Base-by-base conservation (phyloP, 305 asterid species). In the Fraxinus xanthoxyloides region DNA sequence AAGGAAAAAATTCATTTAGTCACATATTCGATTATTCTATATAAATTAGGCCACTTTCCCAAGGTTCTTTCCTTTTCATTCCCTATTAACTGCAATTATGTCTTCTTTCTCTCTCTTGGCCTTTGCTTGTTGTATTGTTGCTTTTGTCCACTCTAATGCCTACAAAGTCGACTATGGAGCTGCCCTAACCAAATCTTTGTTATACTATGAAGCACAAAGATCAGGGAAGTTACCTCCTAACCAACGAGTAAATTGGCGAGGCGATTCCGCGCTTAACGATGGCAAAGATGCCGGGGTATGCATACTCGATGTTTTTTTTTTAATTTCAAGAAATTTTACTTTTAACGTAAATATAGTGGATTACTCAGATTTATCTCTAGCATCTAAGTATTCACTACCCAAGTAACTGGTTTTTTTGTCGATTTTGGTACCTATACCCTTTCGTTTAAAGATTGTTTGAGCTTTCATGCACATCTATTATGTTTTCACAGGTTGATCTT, bases 131-230 rank as follows among this genome's bases (percentile, higher is more conserved):
- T 83, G 79, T 46, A 69, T 79, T 83, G 2, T 87, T 51, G 77
- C 46, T 69, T 82, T 87, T 72, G 13, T 82, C 77, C 79, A 85
- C n/a, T 61, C 72, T 61, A 85, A 40, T 38, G 89, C 36, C n/a
- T 81, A 61, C 77, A 86, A 92, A 10, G 8, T 83, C 4, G 90
- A 93, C 84, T 89, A 93, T 80, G 92, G 90, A 69, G 76, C 12
- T 51, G 95, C 94, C 15, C 79, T 92, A 51, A 81, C 86, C 7
- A 91, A 92, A 83, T 86, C 90, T 32, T 77, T 92, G 83, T 40
- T 90, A 80, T 91, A 82, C 63, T 91, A 26, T 80, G 94, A 91
- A 87, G 93, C 92, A 74, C 93, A 92, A 83, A 87, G 94, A 82
- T 92, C 97, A 2, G 94, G 92, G 21, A 87, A 87, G 38, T 79